phyloP scores from a whole-genome alignment of 768 basidiomycete genomes.

The Mycena latifolia region DNA sequence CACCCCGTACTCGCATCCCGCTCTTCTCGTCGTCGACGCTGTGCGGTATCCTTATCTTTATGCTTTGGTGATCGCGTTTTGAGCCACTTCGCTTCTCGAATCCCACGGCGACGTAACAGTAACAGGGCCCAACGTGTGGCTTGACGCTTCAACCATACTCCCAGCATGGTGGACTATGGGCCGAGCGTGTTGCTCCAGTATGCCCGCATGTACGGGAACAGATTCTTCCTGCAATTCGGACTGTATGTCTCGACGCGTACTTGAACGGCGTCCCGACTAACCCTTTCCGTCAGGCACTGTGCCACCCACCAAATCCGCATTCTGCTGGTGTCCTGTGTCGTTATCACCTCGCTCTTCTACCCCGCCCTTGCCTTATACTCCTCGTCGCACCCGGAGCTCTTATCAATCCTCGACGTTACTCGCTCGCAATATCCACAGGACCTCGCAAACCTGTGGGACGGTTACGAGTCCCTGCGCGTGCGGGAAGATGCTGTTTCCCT shows the following conservation, averaged over 20 bases:
- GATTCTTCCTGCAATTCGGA: slow-evolving; percentile 81
- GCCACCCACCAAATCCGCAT: slow-evolving; percentile 92
- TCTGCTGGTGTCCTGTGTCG: slow-evolving; percentile 87
- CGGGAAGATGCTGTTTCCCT: slow-evolving; percentile 79
- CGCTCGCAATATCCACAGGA: slow-evolving; percentile 70
- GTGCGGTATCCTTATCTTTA: slow-evolving; percentile 20
- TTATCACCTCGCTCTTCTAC: slow-evolving; percentile 91
- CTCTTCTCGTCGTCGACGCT: neutral
- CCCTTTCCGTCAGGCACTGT: slow-evolving; percentile 71
- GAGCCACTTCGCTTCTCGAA: slow-evolving; percentile 29
- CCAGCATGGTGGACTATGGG: slow-evolving; percentile 31
- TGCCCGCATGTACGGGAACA: slow-evolving; percentile 56
- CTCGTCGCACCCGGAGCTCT: slow-evolving; percentile 75
- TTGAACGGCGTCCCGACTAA: slow-evolving; percentile 28
- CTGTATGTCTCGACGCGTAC: slow-evolving; percentile 65
- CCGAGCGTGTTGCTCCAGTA: slow-evolving; percentile 46
- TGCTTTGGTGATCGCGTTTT: slow-evolving; percentile 32
- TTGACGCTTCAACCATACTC: slow-evolving; percentile 15
- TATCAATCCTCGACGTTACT: slow-evolving; percentile 72
- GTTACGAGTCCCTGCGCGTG: slow-evolving; percentile 70
- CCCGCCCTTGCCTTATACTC: slow-evolving; percentile 91
- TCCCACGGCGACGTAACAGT: slow-evolving; percentile 28
- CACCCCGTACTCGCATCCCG: too few relatives aligned
- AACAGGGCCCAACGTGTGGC: slow-evolving; percentile 11
- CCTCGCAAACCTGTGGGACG: slow-evolving; percentile 80